Base-by-base conservation (phyloP, 345 rosid species). In the Pistacia integerrima region DNA sequence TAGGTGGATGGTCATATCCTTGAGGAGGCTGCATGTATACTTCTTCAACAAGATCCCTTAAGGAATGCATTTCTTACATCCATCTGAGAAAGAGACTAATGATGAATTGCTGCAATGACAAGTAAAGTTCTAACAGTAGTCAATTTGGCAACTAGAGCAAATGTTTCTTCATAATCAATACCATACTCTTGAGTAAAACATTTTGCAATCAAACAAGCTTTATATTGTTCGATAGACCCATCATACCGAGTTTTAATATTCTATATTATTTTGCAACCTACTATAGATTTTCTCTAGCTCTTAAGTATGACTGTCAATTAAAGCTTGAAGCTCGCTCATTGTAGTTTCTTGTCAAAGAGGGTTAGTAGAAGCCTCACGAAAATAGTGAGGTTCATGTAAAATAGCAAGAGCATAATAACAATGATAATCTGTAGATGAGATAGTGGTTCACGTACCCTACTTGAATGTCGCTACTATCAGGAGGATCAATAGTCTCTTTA, bases 11-110 rank as follows among this genome's bases (percentile, higher is more conserved):
- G 6, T 49, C 70, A 54, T 18, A 68, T 8, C 52, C 52, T 3
- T 11, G 11, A 1, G n/a, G 25, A 9, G 16, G 41, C 36, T 33
- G 16, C 64, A 25, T 63, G 9, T 70, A 63, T 1, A 77, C 64
- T 35, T 70, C 41, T 22, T 63, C 38, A 2, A 12, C 11, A 5
- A 25, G 28, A 0, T 46, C 48, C 51, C 56, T 61, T 41, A 1
- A 77, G 44, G n/a, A 77, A 61, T n/a, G 44, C 64, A 51, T 77
- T 77, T 8, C 61, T 68, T 2, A 74, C 70, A 46, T 46, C 51
- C 51, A 46, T 46, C 5, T 46, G 51, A 46, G 0, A 11, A 7
- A 46, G 11, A 1, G 5, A 6, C 11, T 0, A 46, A 46, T 46
- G 51, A 6, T 11, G 51, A 6, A 46, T 7, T 6, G 5, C 51